phyloP scores from a whole-genome alignment of 306 rosid species.

The Trifolium subterraneum region DNA sequence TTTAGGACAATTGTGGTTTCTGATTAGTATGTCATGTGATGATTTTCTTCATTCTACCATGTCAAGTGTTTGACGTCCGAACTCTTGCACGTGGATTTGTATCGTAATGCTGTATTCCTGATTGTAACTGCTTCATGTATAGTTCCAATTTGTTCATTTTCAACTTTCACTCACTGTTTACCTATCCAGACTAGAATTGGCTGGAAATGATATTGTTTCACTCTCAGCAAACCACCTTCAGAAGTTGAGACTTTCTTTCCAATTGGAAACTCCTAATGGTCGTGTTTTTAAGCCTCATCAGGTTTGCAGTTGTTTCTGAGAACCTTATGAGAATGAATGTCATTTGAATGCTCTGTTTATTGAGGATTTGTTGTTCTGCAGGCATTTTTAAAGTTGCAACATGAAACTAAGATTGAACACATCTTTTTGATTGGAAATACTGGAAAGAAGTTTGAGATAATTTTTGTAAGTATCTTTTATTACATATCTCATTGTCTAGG shows the following conservation, averaged over 20 bases:
- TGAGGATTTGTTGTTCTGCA: constrained; percentile 49
- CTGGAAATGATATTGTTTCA: constrained; percentile 64
- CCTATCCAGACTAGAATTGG: constrained; percentile 75
- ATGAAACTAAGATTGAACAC: constrained; percentile 85
- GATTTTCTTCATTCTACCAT: constrained; percentile 33
- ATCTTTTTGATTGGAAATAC: constrained; percentile 76
- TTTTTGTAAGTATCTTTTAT: constrained; percentile 75
- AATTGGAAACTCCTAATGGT: constrained; percentile 74
- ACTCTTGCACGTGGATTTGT: constrained; percentile 20
- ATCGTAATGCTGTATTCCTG: constrained; percentile 14
- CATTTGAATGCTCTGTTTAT: constrained; percentile 46
- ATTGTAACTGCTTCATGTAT: constrained; percentile 15
- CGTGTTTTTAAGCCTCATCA: constrained; percentile 87
- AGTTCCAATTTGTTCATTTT: constrained; percentile 40
- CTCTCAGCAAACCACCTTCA: constrained; percentile 96
- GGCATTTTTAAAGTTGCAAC: constrained; percentile 89
- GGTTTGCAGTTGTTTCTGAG: constrained; percentile 57
- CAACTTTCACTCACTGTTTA: not conserved
- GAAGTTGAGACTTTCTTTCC: constrained; percentile 83
- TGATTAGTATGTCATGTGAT: constrained; percentile 14
- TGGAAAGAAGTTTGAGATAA: constrained; percentile 80
- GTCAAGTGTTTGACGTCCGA: not conserved
- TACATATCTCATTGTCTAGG: constrained; percentile 6
- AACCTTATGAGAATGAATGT: constrained; percentile 35
- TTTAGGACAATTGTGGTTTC: constrained; percentile 17